Evolutionary conservation across 768 basidiomycete genomes (phyloP).

Genomic region (Mycena filopes): DNA sequence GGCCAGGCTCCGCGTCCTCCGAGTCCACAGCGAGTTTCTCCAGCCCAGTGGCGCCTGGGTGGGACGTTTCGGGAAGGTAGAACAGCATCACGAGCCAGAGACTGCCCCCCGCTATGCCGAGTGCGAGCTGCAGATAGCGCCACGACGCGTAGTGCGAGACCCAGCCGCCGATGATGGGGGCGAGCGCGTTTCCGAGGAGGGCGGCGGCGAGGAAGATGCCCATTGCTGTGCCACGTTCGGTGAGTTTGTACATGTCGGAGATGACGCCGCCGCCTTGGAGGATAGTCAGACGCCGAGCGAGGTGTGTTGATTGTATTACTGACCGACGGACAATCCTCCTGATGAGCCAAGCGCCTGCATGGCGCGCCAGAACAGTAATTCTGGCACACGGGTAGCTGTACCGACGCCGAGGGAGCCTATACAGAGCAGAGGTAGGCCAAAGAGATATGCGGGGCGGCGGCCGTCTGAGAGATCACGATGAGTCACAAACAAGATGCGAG

Average conservation of each 20-base stretch:
- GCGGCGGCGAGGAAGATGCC: conserved; percentile 54
- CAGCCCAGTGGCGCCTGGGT: conserved; percentile 65
- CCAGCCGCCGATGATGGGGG: conserved; percentile 71
- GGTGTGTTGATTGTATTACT: neutral
- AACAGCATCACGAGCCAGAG: conserved; percentile 52
- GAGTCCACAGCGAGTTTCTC: conserved; percentile 61
- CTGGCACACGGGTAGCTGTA: conserved; percentile 49
- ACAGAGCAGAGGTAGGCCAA: conserved; percentile 66
- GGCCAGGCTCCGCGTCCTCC: too few species aligned
- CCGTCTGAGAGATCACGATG: conserved; percentile 64
- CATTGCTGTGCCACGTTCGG: conserved; percentile 62
- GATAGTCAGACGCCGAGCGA: too few species aligned
- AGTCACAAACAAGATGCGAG: neutral
- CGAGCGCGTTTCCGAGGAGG: conserved; percentile 69
- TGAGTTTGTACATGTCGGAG: conserved; percentile 73
- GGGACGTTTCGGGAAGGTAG: conserved; percentile 73
- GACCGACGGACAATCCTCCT: conserved; percentile 62
- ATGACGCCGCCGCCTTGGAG: conserved; percentile 57
- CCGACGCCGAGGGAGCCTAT: conserved; percentile 72
- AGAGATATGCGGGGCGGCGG: conserved; percentile 67
- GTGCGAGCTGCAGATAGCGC: conserved; percentile 63
- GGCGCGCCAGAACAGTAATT: conserved; percentile 70
- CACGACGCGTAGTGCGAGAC: conserved; percentile 71
- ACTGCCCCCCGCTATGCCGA: conserved; percentile 54
- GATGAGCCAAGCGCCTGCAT: conserved; percentile 75